Conservation (phyloP, 495 filamentous ascomycete species). For the Penicillium egyptiacum region DNA sequence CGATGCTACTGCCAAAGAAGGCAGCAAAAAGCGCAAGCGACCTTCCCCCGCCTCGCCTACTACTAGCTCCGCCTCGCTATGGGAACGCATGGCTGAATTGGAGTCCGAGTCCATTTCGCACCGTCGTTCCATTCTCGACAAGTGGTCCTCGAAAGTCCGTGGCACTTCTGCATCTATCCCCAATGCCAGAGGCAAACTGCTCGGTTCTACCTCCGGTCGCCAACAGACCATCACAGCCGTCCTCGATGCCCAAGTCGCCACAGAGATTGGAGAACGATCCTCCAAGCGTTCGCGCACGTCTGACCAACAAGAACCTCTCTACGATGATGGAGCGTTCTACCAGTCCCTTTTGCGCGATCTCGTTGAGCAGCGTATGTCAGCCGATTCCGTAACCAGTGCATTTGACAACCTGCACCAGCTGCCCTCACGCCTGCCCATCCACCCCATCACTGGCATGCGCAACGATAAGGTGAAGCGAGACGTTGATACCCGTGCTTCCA, state of each 20-base stretch:
- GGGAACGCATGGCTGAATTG: constrained; percentile 69
- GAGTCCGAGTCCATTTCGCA: constrained; percentile 50
- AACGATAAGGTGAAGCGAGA: constrained; percentile 79
- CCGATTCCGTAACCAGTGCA: constrained; percentile 46
- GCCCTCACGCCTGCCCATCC: constrained; percentile 37
- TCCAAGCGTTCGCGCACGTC: constrained; percentile 50
- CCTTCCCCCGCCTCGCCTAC: constrained; percentile 45
- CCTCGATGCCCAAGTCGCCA: constrained; percentile 69
- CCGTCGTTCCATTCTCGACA: constrained; percentile 47
- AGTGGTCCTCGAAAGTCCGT: constrained; percentile 54
- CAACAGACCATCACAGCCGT: constrained; percentile 67
- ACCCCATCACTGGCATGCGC: constrained; percentile 61
- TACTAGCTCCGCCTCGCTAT: constrained; percentile 59
- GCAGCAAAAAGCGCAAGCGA: constrained; percentile 60
- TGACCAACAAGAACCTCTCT: constrained; percentile 51
- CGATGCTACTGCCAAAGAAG: constrained; percentile 46
- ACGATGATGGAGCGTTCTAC: constrained; percentile 94
- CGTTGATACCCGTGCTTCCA: constrained; percentile 92
- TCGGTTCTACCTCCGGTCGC: constrained; percentile 35
- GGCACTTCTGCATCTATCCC: constrained; percentile 39
- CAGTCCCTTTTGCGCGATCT: constrained; percentile 87
- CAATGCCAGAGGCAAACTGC: constrained; percentile 46
- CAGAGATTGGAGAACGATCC: constrained; percentile 65
- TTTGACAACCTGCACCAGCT: constrained; percentile 43
- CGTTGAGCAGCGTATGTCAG: constrained; percentile 73